Base-by-base conservation (phyloP, 805 yeast genomes). In the Barnettozyma wickerhamii region DNA sequence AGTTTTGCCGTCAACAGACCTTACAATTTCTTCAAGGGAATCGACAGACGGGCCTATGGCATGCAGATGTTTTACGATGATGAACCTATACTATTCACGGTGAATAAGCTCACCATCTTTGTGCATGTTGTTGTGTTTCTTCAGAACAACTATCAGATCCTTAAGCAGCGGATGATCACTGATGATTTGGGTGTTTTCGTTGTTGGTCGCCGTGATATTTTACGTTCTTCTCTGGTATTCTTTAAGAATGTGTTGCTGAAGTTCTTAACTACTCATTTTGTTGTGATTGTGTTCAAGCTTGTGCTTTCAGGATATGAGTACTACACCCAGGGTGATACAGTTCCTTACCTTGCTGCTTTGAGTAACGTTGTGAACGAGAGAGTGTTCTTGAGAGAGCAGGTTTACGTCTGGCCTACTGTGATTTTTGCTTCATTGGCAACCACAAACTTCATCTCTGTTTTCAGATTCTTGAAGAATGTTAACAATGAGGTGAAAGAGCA, bases 401-500 rank as follows among this genome's bases (percentile, higher is more conserved):
- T 48, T 1, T 48, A 43, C 14, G 30, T 47, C 17, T 57, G 62
- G 62, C 54, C 58, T 26, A 43, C 41, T 20, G 50, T 57, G 1
- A 42, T 31, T 15, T 3, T 23, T 10, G 7, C 26, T 36, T 29
- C 46, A 30, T 23, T 38, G 23, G 30, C 26, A 19, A 31, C 33
- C 30, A 12, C 30, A 14, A n/a, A 19, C 17, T 19, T 18, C 23
- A 40, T 19, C 15, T 19, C 23, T 18, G 14, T 20, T 5, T n/a
- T 13, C 5, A 20, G 12, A 14, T 38, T 35, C 30, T 34, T 55
- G 44, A 38, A 39, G 2, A 41, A 41, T 18, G 52, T 71, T 31
- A 62, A 66, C 36, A 69, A 70, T 35, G 68, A 68, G 48, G 78
- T 79, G n/a, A 76, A 73, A 52, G 75, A 75, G 43, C 80, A 77